Evolutionary conservation across 2,329 filamentous ascomycete genomes (phyloP), one percentile per base, ranked within the genome.

Genomic region (Pseudodiploospora longispora): DNA sequence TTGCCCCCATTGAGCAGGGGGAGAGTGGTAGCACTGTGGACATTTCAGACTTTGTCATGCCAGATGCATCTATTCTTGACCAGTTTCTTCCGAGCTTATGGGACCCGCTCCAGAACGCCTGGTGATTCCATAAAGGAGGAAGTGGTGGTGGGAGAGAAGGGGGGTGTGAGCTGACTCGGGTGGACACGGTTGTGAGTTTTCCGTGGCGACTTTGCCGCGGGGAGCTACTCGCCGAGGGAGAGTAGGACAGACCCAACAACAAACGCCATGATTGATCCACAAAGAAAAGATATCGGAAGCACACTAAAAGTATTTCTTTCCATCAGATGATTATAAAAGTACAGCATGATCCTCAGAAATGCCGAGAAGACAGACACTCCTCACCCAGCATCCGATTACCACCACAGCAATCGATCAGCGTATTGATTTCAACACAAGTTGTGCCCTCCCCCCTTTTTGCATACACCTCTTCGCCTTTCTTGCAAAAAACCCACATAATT

Each of bases 91-190:
- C 61, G 2, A 58, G 56, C 42, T 46, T 65, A 28, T 65, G 62
- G 60, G 63, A 64, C 47, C 60, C 62, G n/a, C 42, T 63, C 42
- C 60, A 65, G 36, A 63, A 57, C 50, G 52, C 51, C 12, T 62
- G 62, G 59, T 64, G 38, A 46, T 12, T n/a, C n/a, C 35, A 33
- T 10, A 44, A 27, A 30, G 29, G 19, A 35, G 28, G 10, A 34
- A 8, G 27, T 10, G 12, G 27, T 12, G 35, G 7, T 37, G 10
- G 12, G 10, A 6, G 32, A 6, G 6, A 30, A 10, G 10, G n/a
- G 9, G 31, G 29, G 31, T 30, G 12, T 31, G 32, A 27, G 30
- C 19, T 5, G 19, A 33, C 6, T 7, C 19, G 10, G 19, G 30
- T 40, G 36, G 41, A 38, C 38, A 40, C 30, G 12, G 36, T 10